A percentile compares a stretch with the other conserved stretches of the same genome.
These are phyloP conservation scores for Artomyces pyxidatus DNA, from an alignment of 768 basidiomycete genomes.

Conservation along the genomic window DNA sequence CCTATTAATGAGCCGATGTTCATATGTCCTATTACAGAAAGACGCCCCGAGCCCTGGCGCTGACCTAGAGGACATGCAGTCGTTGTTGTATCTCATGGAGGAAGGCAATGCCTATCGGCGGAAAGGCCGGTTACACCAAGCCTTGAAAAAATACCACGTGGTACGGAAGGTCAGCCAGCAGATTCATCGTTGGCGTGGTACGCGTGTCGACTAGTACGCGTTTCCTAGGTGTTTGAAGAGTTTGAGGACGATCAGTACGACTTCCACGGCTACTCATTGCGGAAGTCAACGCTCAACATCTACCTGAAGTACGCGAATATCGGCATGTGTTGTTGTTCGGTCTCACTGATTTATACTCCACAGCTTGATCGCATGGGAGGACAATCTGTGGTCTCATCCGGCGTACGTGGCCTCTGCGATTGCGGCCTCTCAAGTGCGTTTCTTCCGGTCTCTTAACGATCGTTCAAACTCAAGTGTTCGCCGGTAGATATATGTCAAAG, in stretches of 20 bases:
- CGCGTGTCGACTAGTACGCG: neutral
- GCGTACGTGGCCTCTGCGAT: constrained; percentile 68
- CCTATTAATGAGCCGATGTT: neutral
- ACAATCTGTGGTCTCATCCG: constrained; percentile 68
- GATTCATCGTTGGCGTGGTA: neutral
- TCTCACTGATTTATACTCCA: neutral
- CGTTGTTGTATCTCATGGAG: constrained; percentile 77
- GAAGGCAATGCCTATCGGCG: constrained; percentile 66
- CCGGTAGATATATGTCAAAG: constrained; percentile 62
- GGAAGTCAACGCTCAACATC: constrained; percentile 80
- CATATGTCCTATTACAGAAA: constrained; percentile 51
- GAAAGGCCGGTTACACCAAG: constrained; percentile 59
- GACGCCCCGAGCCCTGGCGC: constrained; percentile 63
- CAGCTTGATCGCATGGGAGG: constrained; percentile 79
- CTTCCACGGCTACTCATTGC: constrained; percentile 91
- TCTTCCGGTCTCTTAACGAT: neutral
- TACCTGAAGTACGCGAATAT: constrained; percentile 83
- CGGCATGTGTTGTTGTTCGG: no score
- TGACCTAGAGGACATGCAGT: constrained; percentile 96
- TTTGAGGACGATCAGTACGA: constrained; percentile 96
- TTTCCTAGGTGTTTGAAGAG: constrained; percentile 65
- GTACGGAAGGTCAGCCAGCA: constrained; percentile 53
- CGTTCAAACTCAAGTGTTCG: constrained; percentile 1
- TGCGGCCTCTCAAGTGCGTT: constrained; percentile 55
- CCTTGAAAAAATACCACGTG: constrained; percentile 78